Conservation (phyloP, 2,329 filamentous ascomycete species). For the Claviceps arundinis region DNA sequence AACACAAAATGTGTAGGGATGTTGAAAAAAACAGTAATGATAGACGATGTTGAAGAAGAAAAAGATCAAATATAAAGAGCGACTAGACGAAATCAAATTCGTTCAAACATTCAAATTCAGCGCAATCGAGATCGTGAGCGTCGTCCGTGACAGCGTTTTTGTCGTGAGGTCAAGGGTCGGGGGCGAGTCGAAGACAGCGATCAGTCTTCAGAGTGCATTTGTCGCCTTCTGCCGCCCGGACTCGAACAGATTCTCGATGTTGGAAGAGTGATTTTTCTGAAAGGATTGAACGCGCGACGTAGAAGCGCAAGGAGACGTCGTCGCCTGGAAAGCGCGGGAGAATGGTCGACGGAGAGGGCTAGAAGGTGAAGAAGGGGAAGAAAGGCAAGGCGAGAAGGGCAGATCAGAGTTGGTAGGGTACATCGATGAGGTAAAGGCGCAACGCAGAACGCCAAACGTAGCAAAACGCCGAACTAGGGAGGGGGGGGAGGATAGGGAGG, state of each 20-base stretch:
- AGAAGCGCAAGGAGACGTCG: slow-evolving; percentile 17
- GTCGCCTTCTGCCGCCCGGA: slow-evolving; percentile 17
- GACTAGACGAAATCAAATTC: slow-evolving; percentile 28
- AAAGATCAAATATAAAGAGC: slow-evolving; percentile 25
- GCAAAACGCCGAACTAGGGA: background rate
- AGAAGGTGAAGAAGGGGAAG: slow-evolving; percentile 13
- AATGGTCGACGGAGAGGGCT: slow-evolving; percentile 17
- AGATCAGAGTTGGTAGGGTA: slow-evolving; percentile 4
- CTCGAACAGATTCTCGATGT: slow-evolving; percentile 11
- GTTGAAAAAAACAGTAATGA: slow-evolving; percentile 1
- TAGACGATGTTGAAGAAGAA: background rate
- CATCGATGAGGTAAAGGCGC: slow-evolving; percentile 12
- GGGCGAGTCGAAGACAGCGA: slow-evolving; percentile 11
- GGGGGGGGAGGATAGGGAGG: slow-evolving; percentile 17
- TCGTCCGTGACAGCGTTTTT: slow-evolving; percentile 11
- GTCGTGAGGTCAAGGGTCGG: slow-evolving; percentile 7
- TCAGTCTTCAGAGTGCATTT: slow-evolving; percentile 20
- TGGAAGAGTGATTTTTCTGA: background rate
- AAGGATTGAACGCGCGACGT: slow-evolving; percentile 9
- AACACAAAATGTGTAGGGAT: slow-evolving; percentile 7
- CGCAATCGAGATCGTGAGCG: slow-evolving; percentile 14
- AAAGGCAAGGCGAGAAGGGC: slow-evolving; percentile 15
- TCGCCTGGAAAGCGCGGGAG: slow-evolving; percentile 17
- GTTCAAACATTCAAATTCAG: slow-evolving; percentile 13
- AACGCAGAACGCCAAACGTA: background rate